Base-by-base conservation (phyloP, 805 yeast genomes). In the Isabelozyma rhagii region DNA sequence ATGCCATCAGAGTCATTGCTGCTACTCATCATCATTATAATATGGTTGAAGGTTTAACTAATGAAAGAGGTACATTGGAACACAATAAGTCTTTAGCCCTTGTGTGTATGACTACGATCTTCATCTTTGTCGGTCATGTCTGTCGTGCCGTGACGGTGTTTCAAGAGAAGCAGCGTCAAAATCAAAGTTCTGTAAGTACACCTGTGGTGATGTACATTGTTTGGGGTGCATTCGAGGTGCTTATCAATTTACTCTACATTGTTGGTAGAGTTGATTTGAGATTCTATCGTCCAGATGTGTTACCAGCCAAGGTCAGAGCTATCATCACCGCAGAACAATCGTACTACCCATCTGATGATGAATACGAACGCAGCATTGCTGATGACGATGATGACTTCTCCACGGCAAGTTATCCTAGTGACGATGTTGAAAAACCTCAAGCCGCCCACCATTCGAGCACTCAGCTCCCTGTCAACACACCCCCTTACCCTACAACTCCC, bases 31-130 rank as follows among this genome's bases (percentile, higher is more conserved):
- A 58, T 46, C 56, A 60, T 44, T 57, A 59, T 55, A 58, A 59
- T 28, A 51, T 55, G 60, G 66, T 63, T n/a, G 62, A 61, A 46
- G 68, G 66, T 29, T 50, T 60, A 43, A 53, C 67, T 29, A 64
- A 60, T 41, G 54, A 63, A 27, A 59, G 69, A 56, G 69, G 69
- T 39, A 57, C 57, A 11, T 62, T 78, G 55, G 67, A 61, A 25
- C 85, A 80, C 56, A 80, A 77, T 52, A 49, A 68, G 47, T 80
- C 87, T 11, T 68, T 81, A 49, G 47, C 66, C 6, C 55, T 77
- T n/a, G 67, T 81, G 50, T 55, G 66, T 3, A 27, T 71, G 39
- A 76, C 84, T 13, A 72, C 83, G 2, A 8, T 75, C 0, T 68
- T 74, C 49, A 71, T 81, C 25, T 69, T 80, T 34, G 55, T 77